A percentile compares a stretch with the other conserved stretches of the same genome.
phyloP scores from a whole-genome alignment of 495 filamentous ascomycete species.

The Copromyces sp. region DNA sequence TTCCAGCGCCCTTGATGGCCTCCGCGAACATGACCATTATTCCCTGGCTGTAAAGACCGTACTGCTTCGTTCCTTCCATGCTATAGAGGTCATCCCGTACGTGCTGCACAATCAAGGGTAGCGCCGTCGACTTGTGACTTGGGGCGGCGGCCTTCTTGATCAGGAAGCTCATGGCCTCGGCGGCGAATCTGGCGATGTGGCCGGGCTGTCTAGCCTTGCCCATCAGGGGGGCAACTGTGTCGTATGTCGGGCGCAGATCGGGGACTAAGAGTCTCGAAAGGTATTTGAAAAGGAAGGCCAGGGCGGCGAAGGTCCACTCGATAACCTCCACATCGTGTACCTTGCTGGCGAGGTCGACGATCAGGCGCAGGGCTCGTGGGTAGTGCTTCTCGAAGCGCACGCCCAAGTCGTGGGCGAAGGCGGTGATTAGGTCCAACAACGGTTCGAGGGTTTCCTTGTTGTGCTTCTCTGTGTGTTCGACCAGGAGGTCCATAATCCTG shows the following conservation, averaged over 20 bases:
- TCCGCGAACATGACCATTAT: slow-evolving; percentile 86
- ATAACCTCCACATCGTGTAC: slow-evolving; percentile 61
- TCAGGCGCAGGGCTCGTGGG: slow-evolving; percentile 53
- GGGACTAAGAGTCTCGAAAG: slow-evolving; percentile 76
- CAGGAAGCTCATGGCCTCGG: slow-evolving; percentile 89
- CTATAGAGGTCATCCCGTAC: slow-evolving; percentile 56
- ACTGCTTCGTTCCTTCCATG: slow-evolving; percentile 38
- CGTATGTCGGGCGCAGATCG: slow-evolving; percentile 72
- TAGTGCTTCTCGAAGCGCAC: slow-evolving; percentile 85
- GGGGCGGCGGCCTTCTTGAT: slow-evolving; percentile 74
- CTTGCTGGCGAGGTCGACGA: slow-evolving; percentile 43
- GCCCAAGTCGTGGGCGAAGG: slow-evolving; percentile 88
- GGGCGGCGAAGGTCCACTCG: slow-evolving; percentile 91
- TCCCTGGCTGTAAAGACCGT: slow-evolving; percentile 64
- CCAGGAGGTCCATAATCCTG: slow-evolving; percentile 68
- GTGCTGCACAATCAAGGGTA: slow-evolving; percentile 58
- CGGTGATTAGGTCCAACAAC: slow-evolving; percentile 68
- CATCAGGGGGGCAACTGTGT: slow-evolving; percentile 74
- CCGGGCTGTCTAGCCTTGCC: slow-evolving; percentile 71
- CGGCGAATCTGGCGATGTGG: slow-evolving; percentile 82
- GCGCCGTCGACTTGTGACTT: slow-evolving; percentile 60
- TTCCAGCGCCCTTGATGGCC: slow-evolving; percentile 72
- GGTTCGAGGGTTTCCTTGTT: slow-evolving; percentile 75
- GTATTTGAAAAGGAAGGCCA: slow-evolving; percentile 96
- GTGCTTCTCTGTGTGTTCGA: slow-evolving; percentile 64